Evolutionary conservation across 2,329 filamentous ascomycete genomes (phyloP), one percentile per base, ranked within the genome.

Genomic region (Cladosporium cucumerinum): DNA sequence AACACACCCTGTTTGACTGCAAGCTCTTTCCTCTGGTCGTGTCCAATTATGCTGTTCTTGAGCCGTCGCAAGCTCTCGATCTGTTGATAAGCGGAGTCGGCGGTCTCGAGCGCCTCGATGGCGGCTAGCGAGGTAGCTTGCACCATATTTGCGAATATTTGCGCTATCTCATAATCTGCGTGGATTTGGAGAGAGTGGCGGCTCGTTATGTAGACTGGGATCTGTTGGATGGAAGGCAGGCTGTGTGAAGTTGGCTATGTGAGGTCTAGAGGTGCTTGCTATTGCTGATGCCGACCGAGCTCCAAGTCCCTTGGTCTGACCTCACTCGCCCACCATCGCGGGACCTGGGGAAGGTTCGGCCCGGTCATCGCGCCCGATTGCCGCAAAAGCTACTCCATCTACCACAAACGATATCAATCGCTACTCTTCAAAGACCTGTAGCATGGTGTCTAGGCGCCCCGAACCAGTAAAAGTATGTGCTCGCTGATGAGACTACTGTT

Each of bases 41-140:
- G 92, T 26, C 95, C 95, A 66, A 97, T 87, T 57, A 96, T 85
- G 68, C 95, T 90, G 77, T 97, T 95, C 81, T 97, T 98, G 32
- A 99, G 81, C 49, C 83, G 82, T 69, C 88, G 87, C 52, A 97
- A 82, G 58, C 88, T 85, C 28, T 82, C 80, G 48, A 81, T 73
- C 66, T 81, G 80, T n/a, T 77, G 74, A 58, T 77, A 43, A 8
- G 69, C 32, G 7, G 66, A 60, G 25, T 66, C 63, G 51, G 69
- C 57, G 64, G 71, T 68, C 49, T 65, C 58, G 46, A 69, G 65
- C 23, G 63, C 66, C 49, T 67, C 65, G 54, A 70, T 66, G 57
- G 67, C 58, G n/a, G 66, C 55, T 21, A 59, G 30, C 12, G 61
- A 58, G 23, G 48, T 58, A 25, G 67, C 63, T 59, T 67, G 67